These are phyloP conservation scores for Aspergillus sp. DNA, from an alignment of 2,329 filamentous ascomycete species.

Conservation along the genomic window DNA sequence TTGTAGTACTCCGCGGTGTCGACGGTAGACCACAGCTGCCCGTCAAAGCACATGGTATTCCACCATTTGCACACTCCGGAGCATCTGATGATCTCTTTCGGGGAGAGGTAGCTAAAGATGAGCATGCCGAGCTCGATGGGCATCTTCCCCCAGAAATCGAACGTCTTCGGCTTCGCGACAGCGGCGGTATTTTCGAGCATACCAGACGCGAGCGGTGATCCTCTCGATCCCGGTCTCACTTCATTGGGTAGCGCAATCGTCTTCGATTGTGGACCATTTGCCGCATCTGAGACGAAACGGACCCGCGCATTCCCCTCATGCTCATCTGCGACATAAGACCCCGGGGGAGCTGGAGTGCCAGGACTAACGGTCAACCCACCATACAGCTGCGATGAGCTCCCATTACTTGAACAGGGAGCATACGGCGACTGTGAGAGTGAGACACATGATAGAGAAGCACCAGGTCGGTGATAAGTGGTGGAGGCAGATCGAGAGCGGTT, in stretches of 20 bases:
- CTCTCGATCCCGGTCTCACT: slow-evolving; percentile 51
- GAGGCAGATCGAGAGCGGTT: slow-evolving; percentile 66
- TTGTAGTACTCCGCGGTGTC: slow-evolving; percentile 85
- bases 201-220: slow-evolving; percentile 27
- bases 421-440: slow-evolving; percentile 58
- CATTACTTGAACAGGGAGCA: slow-evolving; percentile 54
- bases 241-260: slow-evolving; percentile 66
- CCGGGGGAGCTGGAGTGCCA: slow-evolving; percentile 49
- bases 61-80: slow-evolving; percentile 78
- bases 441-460: slow-evolving; percentile 64
- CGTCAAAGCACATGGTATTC: slow-evolving; percentile 84
- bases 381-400: slow-evolving; percentile 58
- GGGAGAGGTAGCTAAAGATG: slow-evolving; percentile 72
- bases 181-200: slow-evolving; percentile 20
- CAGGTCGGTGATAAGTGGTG: slow-evolving; percentile 63
- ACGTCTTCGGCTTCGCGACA: slow-evolving; percentile 38
- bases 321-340: slow-evolving; percentile 44
- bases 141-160: slow-evolving; percentile 77
- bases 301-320: slow-evolving; percentile 57
- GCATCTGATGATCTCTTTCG: slow-evolving; percentile 75
- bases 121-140: slow-evolving; percentile 79
- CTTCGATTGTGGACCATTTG: slow-evolving; percentile 38
- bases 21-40: slow-evolving; percentile 84
- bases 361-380: slow-evolving; percentile 58
- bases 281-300: slow-evolving; percentile 52